Base-by-base conservation (phyloP, 2,329 filamentous ascomycete genomes). In the Westerdykella aurantiaca region DNA sequence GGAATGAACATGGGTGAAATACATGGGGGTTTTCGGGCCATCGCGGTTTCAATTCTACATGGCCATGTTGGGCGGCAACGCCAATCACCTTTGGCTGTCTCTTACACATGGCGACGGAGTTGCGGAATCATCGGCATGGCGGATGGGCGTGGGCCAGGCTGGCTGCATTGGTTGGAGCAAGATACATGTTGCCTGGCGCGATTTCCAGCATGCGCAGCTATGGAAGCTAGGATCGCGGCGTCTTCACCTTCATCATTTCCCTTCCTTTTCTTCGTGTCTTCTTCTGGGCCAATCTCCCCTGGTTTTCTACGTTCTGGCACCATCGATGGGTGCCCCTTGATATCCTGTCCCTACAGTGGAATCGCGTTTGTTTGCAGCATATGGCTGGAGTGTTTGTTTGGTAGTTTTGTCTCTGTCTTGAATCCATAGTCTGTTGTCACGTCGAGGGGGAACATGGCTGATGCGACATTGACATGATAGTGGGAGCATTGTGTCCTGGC, bases 321-420 rank as follows among this genome's bases (percentile, higher is more conserved):
- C 45, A 21, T 21, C 18, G 18, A 41, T 49, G 37, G 48, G 51
- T 56, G 55, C 53, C 49, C 49, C 45, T 48, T 52, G 51, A 51
- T 49, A 54, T 56, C 46, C 63, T 61, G 60, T 66, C 58, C 46
- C 54, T 64, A 64, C 58, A 55, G 56, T 48, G 46, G 49, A 46
- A 37, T 53, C 47, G 52, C 52, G 56, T 61, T 45, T 54, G 48
- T 44, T 53, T 31, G 43, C 49, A 55, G 48, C 48, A 37, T 42
- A 48, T 44, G 43, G 39, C 25, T 49, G 43, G 44, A 46, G 33
- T 52, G 53, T 44, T 42, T 14, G 41, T 40, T 37, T 44, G 33
- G 25, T 29, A 29, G 12, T 41, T 38, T 23, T 31, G 37, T 25
- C 21, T 18, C 21, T 38, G 6, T 25, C 18, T 45, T 38, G 29